Evolutionary conservation across 805 yeast species (phyloP).

Genomic region (Blastobotrys americana): DNA sequence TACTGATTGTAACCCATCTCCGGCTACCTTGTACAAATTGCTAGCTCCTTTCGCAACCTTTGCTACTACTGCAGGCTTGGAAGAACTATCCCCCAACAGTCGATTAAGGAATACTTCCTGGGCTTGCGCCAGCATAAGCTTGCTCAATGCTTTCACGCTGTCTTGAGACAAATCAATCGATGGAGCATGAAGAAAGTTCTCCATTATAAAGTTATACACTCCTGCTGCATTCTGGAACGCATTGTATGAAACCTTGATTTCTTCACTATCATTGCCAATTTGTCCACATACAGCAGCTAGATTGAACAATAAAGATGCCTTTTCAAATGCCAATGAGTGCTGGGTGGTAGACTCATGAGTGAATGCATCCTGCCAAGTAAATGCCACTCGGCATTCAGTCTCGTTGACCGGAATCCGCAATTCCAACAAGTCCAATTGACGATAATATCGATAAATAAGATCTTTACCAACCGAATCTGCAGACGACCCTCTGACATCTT

Average conservation of each 20-base stretch:
- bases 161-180: constrained; percentile 66
- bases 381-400: constrained; percentile 50
- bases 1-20: constrained; percentile 33
- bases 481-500: constrained; percentile 47
- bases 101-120: constrained; percentile 75
- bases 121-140: constrained; percentile 75
- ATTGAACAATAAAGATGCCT: constrained; percentile 77
- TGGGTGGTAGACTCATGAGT: constrained; percentile 46
- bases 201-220: constrained; percentile 59
- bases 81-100: constrained; percentile 38
- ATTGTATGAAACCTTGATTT: constrained; percentile 53
- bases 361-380: constrained; percentile 77
- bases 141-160: constrained; percentile 55
- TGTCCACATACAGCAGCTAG: constrained; percentile 57
- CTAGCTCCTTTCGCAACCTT: constrained; percentile 64
- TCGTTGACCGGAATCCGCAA: constrained; percentile 62
- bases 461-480: constrained; percentile 42
- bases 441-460: constrained; percentile 61
- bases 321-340: constrained; percentile 78
- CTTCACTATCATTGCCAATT: constrained; percentile 33
- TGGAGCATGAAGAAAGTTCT: constrained; percentile 85
- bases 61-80: constrained; percentile 65
- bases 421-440: constrained; percentile 73
- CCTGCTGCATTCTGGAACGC: constrained; percentile 73
- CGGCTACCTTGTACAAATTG: constrained; percentile 46